Evolutionary conservation across 331 rosid species (phyloP).

Genomic region (Malus hybrid): DNA sequence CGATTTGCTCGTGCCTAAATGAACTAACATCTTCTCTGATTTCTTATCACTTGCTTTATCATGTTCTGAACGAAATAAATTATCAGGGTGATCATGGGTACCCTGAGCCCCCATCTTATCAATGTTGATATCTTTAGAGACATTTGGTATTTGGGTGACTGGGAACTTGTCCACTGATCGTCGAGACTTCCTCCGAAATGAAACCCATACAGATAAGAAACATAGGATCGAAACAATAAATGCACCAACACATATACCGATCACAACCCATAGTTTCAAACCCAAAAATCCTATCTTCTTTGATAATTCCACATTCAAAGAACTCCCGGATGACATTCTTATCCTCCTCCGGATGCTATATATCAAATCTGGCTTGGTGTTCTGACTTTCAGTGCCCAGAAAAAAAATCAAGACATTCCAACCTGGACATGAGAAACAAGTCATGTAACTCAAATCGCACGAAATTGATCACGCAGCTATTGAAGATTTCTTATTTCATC

Average conservation of each 20-base stretch:
- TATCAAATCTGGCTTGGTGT: conserved; percentile 18
- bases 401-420: conserved; percentile 35
- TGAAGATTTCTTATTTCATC: too few species aligned
- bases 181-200: conserved; percentile 70
- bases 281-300: conserved; percentile 71
- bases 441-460: conserved; percentile 15
- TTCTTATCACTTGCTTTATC: conserved; percentile 63
- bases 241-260: conserved; percentile 70
- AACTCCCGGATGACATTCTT: conserved; percentile 44
- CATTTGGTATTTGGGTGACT: conserved; percentile 67
- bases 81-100: conserved; percentile 51
- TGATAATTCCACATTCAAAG: conserved; percentile 59
- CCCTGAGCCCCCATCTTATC: conserved; percentile 69
- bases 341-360: conserved; percentile 13
- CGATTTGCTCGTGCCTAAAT: conserved; percentile 61
- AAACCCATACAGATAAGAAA: conserved; percentile 69
- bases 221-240: conserved; percentile 80
- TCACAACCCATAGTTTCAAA: conserved; percentile 78
- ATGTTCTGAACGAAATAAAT: conserved; percentile 34
- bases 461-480: conserved; percentile 1
- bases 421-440: conserved; percentile 35
- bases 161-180: conserved; percentile 56
- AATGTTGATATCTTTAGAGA: conserved; percentile 76
- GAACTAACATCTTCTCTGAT: conserved; percentile 64
- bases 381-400: conserved; percentile 18